Conservation (phyloP, 2,329 filamentous ascomycete genomes). For the Neofusicoccum ribis region DNA sequence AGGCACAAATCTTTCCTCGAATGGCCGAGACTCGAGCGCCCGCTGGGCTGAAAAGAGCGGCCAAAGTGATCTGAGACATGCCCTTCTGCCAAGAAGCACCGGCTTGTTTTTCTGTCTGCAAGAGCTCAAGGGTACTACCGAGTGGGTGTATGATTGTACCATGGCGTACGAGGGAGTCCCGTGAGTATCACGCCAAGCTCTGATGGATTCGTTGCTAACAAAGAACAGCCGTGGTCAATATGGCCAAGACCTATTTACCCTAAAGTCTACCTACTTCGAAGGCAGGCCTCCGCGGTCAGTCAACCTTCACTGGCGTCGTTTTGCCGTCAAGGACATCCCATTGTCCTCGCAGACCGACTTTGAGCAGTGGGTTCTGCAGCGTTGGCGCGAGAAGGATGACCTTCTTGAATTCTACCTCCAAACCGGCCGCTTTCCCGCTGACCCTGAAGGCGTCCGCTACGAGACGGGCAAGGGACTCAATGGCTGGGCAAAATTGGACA, state of each 20-base stretch:
- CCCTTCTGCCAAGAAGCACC: constrained; percentile 75
- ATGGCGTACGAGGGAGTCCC: constrained; percentile 92
- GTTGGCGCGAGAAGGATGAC: constrained; percentile 91
- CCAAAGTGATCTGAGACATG: constrained; percentile 68
- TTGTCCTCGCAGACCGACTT: constrained; percentile 71
- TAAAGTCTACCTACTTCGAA: constrained; percentile 83
- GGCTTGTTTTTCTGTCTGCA: constrained; percentile 78
- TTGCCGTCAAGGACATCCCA: constrained; percentile 76
- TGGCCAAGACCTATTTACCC: constrained; percentile 83
- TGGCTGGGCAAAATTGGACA: constrained; percentile 7
- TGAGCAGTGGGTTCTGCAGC: constrained; percentile 74
- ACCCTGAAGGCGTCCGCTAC: constrained; percentile 35
- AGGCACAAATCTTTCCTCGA: constrained; percentile 78
- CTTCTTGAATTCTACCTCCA: constrained; percentile 74
- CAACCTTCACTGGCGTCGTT: constrained; percentile 95
- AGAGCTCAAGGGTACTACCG: constrained; percentile 71
- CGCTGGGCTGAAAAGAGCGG: constrained; percentile 75
- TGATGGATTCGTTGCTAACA: constrained; percentile 15
- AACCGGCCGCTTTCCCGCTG: constrained; percentile 80
- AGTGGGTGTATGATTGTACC: constrained; percentile 90
- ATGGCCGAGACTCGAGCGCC: constrained; percentile 68
- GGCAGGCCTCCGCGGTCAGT: constrained; percentile 89
- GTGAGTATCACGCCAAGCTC: constrained; percentile 58
- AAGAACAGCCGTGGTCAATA: constrained; percentile 55
- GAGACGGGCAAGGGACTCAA: constrained; percentile 7